Evolutionary conservation across 257 asterid species (phyloP), one percentile per base, ranked within the genome.

Genomic region (Mentha longifolia): DNA sequence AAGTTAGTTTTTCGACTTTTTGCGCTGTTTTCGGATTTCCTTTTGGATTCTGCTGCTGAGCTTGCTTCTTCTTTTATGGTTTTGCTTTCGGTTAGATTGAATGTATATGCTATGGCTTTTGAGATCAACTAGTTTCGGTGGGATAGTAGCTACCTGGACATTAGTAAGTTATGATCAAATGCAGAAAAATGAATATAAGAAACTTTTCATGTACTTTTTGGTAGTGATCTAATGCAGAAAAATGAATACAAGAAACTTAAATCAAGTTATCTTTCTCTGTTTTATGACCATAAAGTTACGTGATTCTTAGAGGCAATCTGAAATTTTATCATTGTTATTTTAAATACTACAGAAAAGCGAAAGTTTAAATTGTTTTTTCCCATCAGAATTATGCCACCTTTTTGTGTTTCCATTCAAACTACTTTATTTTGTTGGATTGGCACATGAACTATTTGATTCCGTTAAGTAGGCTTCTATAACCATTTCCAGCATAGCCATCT

Each of bases 301-400:
- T 0, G 16, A 47, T 47, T 17, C 16, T 46, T 2, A 11, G 52
- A 0, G 6, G 3, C 20, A 47, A 39, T 16, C 28, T 20, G 15
- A 25, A 67, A 60, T n/a, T n/a, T n/a, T 60, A 28, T 67, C 61
- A 46, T 42, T 61, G 22, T 42, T 33, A 43, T n/a, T 45, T 52
- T 30, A 25, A 51, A 13, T 12, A 64, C 12, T 42, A 20, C 56
- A 28, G 31, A 35, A 16, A 20, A 55, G 31, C 28, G 58, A 17
- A 7, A 50, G 19, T 46, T 5, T 57, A 37, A 9, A 10, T 45
- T 64, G 11, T 45, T 16, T 16, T 33, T 39, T 22, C 4, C 37
- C 61, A 22, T 11, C 33, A n/a, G 61, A 55, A 28, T 28, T 28
- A 13, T 57, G 42, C 63, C 12, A 7, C 42, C 15, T 30, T 56